Evolutionary conservation across 2,329 filamentous ascomycete genomes (phyloP).

Genomic region (Albophoma yamanashiensis): DNA sequence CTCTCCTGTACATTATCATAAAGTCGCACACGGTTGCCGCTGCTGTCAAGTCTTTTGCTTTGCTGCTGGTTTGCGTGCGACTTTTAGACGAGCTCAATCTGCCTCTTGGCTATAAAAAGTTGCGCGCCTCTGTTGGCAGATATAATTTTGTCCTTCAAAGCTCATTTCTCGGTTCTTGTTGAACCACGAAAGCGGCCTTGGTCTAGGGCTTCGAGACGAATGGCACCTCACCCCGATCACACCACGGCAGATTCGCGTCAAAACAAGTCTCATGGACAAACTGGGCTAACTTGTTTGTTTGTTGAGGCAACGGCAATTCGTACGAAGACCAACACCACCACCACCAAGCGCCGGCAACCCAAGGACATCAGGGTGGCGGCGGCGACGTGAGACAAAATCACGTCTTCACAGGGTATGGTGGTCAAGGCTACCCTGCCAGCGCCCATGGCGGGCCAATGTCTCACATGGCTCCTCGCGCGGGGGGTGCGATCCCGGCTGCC

Average conservation of each 20-base stretch:
- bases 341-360: conserved; percentile 46
- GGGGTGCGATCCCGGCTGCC: conserved; percentile 21
- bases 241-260: background rate
- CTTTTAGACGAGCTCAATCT: conserved; percentile 26
- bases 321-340: conserved; percentile 60
- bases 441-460: conserved; percentile 51
- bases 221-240: background rate
- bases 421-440: conserved; percentile 45
- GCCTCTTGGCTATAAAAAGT: conserved; percentile 21
- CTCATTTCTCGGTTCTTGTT: background rate
- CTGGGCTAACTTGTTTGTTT: conserved; percentile 19
- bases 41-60: conserved; percentile 21
- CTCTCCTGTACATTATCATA: conserved; percentile 46
- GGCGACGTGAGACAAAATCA: conserved; percentile 65
- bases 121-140: conserved; percentile 14
- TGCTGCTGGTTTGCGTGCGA: conserved; percentile 19
- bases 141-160: conserved; percentile 4
- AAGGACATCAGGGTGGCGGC: conserved; percentile 34
- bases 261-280: conserved; percentile 1
- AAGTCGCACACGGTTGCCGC: conserved; percentile 35
- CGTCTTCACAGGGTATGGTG: conserved; percentile 59
- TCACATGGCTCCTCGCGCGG: conserved; percentile 35
- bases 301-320: conserved; percentile 47
- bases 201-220: background rate
- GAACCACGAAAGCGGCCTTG: background rate